Base-by-base conservation (phyloP, 352 stramenopile species). In the Phytopythium aichiense region DNA sequence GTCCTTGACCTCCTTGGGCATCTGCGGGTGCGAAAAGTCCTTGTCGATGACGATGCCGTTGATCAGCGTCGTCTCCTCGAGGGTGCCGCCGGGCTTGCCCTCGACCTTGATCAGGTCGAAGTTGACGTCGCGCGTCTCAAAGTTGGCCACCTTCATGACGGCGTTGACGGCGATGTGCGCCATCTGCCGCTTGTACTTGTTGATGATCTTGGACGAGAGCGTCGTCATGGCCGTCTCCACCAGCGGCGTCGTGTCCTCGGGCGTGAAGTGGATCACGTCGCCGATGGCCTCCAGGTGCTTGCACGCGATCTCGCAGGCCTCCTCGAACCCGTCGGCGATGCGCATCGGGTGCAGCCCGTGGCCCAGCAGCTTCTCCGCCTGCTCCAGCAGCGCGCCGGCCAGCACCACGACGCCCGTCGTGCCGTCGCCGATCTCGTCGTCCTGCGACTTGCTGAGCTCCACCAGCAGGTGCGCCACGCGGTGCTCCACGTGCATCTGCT, bases 61-160 rank as follows among this genome's bases (percentile, higher is more conserved):
- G 67, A 99, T 98, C 54, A 99, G 84, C 68, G 97, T 85, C 30
- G 98, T 99, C 58, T 99, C 97, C 63, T 98, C 95, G 2, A 99
- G 75, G 33, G 92, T 97, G 12, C 97, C 97, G 35, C 98, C 98
- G 0, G 97, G 82, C 78, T 99, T 99, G 62, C 97, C 97, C 71
- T 99, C 97, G 69, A 99, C 82, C 82, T 99, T 99, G 82, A 99
- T 99, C 79, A 99, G 91, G 60, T 99, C 97, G 71, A 99, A 99
- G 84, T 99, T 99, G 42, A 99, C 97, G 76, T 99, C 97, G 30
- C 97, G 88, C 35, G 97, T 96, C 69, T 99, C 97, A 58, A 99
- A 88, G 85, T 99, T 98, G 28, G 97, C 97, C 16, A 99, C 98
- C 57, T 96, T 94, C 50, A 99, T 83, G 28, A 99, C 97, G 7